Conservation (phyloP, 164 flowering plant genomes). For the Vitis labrusca region DNA sequence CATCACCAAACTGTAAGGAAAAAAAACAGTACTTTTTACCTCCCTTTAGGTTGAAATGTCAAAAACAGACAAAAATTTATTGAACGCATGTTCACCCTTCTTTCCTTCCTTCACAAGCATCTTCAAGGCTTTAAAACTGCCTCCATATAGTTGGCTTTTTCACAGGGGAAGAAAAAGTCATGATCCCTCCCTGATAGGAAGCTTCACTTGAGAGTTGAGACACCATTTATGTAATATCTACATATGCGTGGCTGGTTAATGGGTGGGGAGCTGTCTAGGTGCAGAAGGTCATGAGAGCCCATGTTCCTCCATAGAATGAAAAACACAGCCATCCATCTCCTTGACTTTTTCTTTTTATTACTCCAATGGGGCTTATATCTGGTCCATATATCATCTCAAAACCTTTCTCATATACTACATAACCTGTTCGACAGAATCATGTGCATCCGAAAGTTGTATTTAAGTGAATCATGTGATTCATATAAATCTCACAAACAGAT, state of each 20-base stretch:
- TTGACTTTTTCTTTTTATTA: neutral
- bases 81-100: neutral
- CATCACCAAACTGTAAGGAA: neutral
- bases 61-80: neutral
- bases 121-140: too few species aligned
- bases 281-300: neutral
- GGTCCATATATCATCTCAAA: neutral
- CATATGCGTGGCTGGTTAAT: neutral
- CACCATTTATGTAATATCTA: neutral
- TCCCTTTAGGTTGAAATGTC: neutral
- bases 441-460: conserved; percentile 4
- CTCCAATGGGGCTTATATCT: neutral
- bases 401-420: neutral
- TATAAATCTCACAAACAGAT: neutral
- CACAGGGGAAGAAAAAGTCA: neutral
- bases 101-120: neutral
- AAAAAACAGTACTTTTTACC: neutral
- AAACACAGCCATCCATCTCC: conserved; percentile 2
- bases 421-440: neutral
- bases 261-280: too few species aligned
- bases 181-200: neutral
- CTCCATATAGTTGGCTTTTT: too few species aligned
- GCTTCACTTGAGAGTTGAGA: neutral
- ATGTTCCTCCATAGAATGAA: neutral
- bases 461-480: conserved; percentile 1